A percentile compares a stretch with the other conserved stretches of the same genome.
Conservation (phyloP, 2,329 filamentous ascomycete genomes). For the Penicillium corylophilum region DNA sequence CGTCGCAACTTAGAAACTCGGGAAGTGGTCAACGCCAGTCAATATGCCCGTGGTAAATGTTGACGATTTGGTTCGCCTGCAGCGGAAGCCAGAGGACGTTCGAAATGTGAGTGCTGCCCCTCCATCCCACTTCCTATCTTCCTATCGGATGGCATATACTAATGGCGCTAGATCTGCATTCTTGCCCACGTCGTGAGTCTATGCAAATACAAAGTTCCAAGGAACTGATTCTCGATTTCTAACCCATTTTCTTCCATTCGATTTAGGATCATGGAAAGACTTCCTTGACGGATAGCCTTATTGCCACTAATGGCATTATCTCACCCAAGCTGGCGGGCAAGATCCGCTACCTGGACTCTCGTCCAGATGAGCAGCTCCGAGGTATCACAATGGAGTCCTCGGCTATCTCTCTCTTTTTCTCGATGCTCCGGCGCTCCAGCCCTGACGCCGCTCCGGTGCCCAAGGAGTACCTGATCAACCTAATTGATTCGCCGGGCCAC, state of each 20-base stretch:
- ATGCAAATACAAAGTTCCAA: neutral
- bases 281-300: constrained; percentile 89
- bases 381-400: constrained; percentile 99
- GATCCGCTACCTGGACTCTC: constrained; percentile 94
- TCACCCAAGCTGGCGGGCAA: constrained; percentile 96
- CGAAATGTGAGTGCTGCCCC: constrained; percentile 70
- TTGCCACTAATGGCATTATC: constrained; percentile 99
- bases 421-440: constrained; percentile 73
- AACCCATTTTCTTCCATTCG: constrained; percentile 7
- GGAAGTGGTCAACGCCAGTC: constrained; percentile 20
- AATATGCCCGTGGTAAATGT: constrained; percentile 88
- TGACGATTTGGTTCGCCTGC: constrained; percentile 85
- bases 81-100: constrained; percentile 82
- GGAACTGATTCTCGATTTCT: neutral
- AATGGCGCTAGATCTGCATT: constrained; percentile 74
- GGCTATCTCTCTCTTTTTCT: constrained; percentile 94
- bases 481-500: constrained; percentile 96
- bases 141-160: constrained; percentile 20
- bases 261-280: constrained; percentile 91
- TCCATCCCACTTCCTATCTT: constrained; percentile 27
- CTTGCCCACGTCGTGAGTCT: constrained; percentile 80
- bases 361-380: constrained; percentile 90
- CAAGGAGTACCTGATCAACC: constrained; percentile 91
- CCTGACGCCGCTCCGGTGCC: constrained; percentile 68
- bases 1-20: constrained; percentile 11